These are phyloP conservation scores for Cladosporium sp. DNA, from an alignment of 2,329 filamentous ascomycete species.

Conservation along the genomic window DNA sequence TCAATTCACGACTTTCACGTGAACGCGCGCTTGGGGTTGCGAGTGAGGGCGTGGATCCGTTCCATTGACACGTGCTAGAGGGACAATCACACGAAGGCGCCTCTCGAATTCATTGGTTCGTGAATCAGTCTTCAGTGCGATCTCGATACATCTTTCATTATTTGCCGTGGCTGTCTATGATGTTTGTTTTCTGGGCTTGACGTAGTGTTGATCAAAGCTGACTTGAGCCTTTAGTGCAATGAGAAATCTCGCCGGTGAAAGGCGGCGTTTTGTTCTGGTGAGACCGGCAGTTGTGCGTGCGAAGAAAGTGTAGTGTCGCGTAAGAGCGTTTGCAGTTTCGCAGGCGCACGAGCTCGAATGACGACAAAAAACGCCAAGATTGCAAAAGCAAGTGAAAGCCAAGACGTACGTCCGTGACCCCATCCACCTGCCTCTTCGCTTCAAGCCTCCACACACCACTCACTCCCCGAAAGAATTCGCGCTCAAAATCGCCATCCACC, in stretches of 20 bases:
- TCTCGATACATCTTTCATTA: not conserved
- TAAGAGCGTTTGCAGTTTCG: not conserved
- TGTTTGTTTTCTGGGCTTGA: not conserved
- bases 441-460: not conserved
- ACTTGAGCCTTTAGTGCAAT: not conserved
- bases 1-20: not conserved
- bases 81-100: not conserved
- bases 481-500: slow-evolving; percentile 13
- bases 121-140: not conserved
- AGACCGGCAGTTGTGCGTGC: not conserved
- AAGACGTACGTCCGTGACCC: not conserved
- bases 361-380: not conserved
- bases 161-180: not conserved
- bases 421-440: not conserved
- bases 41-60: not conserved
- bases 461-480: not conserved
- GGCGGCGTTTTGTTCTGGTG: not conserved
- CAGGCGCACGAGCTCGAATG: not conserved
- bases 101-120: not conserved
- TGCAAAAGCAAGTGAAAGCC: not conserved
- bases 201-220: not conserved
- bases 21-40: not conserved
- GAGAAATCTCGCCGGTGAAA: not conserved
- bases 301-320: not conserved
- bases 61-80: not conserved